Base-by-base conservation (phyloP, 202 grass and related monocot species). In the Hordeum pubiflorum region DNA sequence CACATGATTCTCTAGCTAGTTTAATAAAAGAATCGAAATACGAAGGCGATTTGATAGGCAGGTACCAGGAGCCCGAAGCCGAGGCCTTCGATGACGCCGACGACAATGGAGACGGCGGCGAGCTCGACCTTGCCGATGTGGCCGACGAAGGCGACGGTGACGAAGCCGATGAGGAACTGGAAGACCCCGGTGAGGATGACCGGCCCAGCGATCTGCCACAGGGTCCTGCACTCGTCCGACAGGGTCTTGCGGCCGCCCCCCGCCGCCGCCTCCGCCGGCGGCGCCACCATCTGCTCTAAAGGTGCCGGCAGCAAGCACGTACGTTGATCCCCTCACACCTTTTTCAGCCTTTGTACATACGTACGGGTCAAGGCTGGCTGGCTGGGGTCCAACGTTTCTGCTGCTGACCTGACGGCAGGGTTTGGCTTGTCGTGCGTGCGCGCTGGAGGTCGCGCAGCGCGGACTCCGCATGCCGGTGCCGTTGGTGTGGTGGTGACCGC, bases 101-200 rank as follows among this genome's bases (percentile, higher is more conserved):
- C 79, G 34, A 86, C 91, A 34, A 90, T 63, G 40, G 87, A 90
- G 77, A 93, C 84, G 4, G 91, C 91, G 73, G 84, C 87, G 41
- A 93, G 87, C 81, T 90, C 84, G 40, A 87, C 40, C 50, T 86
- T 75, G 40, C 84, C 84, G 77, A 90, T 63, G 70, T 90, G 91
- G 17, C 91, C 87, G 40, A 82, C 91, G 73, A 93, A 90, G 78
- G 82, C 91, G 21, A 63, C n/a, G 58, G 91, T 87, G 78, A 87
- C 78, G 58, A 87, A 82, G 5, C 73, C 76, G 27, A 93, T 41
- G 13, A 82, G 38, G 78, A 84, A 87, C 84, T 93, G 91, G 58
- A 82, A 83, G 20, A 87, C 13, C 2, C 50, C 68, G 5, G 84
- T 87, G 10, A 93, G 78, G 64, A 93, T 90, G 23, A 78, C 87